Evolutionary conservation across 2,329 filamentous ascomycete genomes (phyloP), one percentile per base, ranked within the genome.

Genomic region (Cladosporium sphaerospermum): DNA sequence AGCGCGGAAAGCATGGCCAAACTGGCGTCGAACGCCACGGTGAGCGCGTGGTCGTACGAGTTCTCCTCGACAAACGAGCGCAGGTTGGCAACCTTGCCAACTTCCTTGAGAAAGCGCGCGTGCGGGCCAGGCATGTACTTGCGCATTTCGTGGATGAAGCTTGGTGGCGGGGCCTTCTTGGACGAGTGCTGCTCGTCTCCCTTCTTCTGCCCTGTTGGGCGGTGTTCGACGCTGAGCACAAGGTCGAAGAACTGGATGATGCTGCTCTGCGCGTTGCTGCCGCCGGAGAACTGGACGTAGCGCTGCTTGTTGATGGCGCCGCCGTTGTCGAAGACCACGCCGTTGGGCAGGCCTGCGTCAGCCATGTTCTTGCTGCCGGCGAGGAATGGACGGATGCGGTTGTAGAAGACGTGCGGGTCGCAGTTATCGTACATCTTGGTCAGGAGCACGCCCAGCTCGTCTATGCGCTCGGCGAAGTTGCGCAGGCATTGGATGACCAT

Each of bases 301-400:
- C 78, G 74, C 56, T 75, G 73, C 53, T 67, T 63, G 56, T 70
- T 67, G 33, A 69, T 65, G 32, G 83, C 78, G 10, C 74, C 76
- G 23, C 83, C 85, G 9, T 81, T 82, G 61, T 96, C 90, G 67
- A 96, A 97, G 45, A 92, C 75, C 47, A 99, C 84, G 16, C 93
- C 93, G 55, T 85, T 77, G 0, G 93, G 91, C 9, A 99, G 78
- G 11, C 93, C 93, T 4, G 92, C 93, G 57, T 96, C 92, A 45
- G 81, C 83, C 93, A 96, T 99, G 69, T 97, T 97, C 78, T 96
- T 96, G 69, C 90, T 93, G 11, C 93, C 93, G 5, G 93, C 92
- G 2, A 99, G 80, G 70, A 95, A 97, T 0, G 93, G 92, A n/a
- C 93, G 83, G 62, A 99, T 95, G 56, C 90, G 87, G 71, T 96